Base-by-base conservation (phyloP, 2,329 filamentous ascomycete genomes). In the Diaporthe citrichinensis region DNA sequence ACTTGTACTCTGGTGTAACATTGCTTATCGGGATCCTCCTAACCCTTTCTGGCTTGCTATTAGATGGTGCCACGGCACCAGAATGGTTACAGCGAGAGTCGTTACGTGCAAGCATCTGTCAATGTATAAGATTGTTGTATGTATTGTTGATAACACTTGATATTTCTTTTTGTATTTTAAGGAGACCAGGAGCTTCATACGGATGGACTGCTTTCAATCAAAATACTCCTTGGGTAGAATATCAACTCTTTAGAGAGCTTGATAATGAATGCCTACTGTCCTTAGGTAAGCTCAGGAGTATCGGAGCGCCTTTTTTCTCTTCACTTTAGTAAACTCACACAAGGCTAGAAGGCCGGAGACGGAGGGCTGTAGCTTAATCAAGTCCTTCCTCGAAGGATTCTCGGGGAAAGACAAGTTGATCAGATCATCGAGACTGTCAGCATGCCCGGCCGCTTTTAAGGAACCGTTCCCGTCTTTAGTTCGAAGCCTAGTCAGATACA, bases 1-100 rank as follows among this genome's bases (percentile, higher is more conserved):
- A 67, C 41, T 67, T 23, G 25, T 49, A 7, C 61, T 34, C 28
- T 46, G 46, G 34, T 41, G 49, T 39, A n/a, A 14, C 34, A 8
- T 23, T 69, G 61, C 61, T 25, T 44, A 55, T 55, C 49, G 49
- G 65, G 41, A 31, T 41, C 49, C 34, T 69, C 41, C 49, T 9
- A 28, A 69, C 46, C 31, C 34, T 69, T 28, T 55, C 46, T 55
- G 34, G 34, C n/a, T 34, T 25, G 34, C n/a, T 55, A 14, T 14
- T 7, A 55, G 15, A 31, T 39, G n/a, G 49, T 41, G 15, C 34
- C 49, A 3, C 12, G 5, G 25, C 25, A 68, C 14, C 23, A 39
- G 23, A 6, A 51, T 10, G 17, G 23, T 28, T 3, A 7, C 23
- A 23, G n/a, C 62, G 2, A 28, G 31, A 51, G 6, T 68, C 10